phyloP scores from a whole-genome alignment of 1,284 basidiomycete species.

The Boletus sp. region DNA sequence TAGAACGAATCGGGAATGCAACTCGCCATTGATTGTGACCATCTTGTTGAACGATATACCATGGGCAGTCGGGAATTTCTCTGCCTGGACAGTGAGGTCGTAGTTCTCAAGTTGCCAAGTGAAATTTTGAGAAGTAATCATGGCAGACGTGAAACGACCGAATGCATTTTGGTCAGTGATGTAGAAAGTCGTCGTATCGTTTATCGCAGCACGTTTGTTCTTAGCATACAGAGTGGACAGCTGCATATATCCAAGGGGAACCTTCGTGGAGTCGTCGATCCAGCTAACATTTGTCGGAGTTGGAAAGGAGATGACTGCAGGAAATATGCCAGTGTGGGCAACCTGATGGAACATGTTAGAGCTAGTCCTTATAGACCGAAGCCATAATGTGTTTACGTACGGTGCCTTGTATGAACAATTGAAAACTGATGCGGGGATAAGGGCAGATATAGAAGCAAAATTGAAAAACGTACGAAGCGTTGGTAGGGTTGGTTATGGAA shows the following conservation, averaged over 20 bases:
- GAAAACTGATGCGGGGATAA: conserved; percentile 39
- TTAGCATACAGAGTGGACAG: conserved; percentile 44
- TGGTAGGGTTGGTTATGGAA: conserved; percentile 47
- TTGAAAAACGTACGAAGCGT: conserved; percentile 44
- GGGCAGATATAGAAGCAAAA: not conserved
- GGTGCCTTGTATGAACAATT: conserved; percentile 46
- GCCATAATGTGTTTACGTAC: conserved; percentile 18
- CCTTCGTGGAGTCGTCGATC: conserved; percentile 44
- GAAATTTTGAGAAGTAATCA: conserved; percentile 69
- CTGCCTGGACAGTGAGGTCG: conserved; percentile 61
- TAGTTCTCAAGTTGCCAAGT: conserved; percentile 65
- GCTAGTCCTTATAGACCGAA: not conserved
- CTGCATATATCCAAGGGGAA: conserved; percentile 47
- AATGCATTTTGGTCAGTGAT: conserved; percentile 55
- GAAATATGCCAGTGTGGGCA: conserved; percentile 56
- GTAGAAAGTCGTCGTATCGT: conserved; percentile 54
- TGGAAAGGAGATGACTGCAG: conserved; percentile 55
- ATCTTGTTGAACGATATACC: conserved; percentile 60
- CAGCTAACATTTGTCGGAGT: conserved; percentile 53
- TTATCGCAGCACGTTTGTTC: conserved; percentile 52
- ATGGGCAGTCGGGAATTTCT: conserved; percentile 61
- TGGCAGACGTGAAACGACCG: conserved; percentile 48
- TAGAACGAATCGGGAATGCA: not conserved
- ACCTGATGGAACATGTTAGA: conserved; percentile 37
- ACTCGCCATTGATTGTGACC: conserved; percentile 48